phyloP scores from a whole-genome alignment of 2,329 filamentous ascomycete genomes.

The Venturia nashicola region DNA sequence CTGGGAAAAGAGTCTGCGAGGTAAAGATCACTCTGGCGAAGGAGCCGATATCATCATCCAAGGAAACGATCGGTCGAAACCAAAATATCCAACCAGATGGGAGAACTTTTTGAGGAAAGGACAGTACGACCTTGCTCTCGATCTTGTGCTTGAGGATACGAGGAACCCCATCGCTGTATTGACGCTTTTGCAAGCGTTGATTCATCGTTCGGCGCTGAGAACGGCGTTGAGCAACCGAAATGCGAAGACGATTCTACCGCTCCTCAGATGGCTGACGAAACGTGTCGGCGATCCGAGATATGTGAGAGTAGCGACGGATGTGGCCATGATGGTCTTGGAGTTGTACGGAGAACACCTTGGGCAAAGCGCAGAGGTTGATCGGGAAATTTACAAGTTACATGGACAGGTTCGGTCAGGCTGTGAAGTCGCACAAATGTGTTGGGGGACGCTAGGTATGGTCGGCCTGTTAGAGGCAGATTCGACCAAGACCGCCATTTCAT shows the following conservation, averaged over 20 bases:
- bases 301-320: conserved; percentile 69
- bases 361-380: conserved; percentile 59
- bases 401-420: conserved; percentile 62
- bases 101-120: conserved; percentile 70
- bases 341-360: conserved; percentile 73
- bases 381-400: conserved; percentile 56
- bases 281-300: conserved; percentile 76
- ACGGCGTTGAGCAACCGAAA: conserved; percentile 71
- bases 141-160: conserved; percentile 51
- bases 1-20: conserved; percentile 50
- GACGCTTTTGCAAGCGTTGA: conserved; percentile 70
- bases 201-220: conserved; percentile 75
- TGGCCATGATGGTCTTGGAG: conserved; percentile 71
- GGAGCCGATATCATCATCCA: conserved; percentile 82
- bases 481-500: neutral
- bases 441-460: conserved; percentile 76
- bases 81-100: conserved; percentile 60
- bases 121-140: conserved; percentile 64
- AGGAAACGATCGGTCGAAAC: conserved; percentile 51
- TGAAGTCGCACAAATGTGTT: conserved; percentile 72
- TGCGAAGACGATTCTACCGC: conserved; percentile 66
- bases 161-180: conserved; percentile 36
- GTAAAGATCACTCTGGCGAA: conserved; percentile 72
- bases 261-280: conserved; percentile 71
- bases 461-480: conserved; percentile 53